A percentile compares a stretch with the other conserved stretches of the same genome.
Conservation (phyloP, 352 stramenopile species). For the Phytophthora kernoviae region DNA sequence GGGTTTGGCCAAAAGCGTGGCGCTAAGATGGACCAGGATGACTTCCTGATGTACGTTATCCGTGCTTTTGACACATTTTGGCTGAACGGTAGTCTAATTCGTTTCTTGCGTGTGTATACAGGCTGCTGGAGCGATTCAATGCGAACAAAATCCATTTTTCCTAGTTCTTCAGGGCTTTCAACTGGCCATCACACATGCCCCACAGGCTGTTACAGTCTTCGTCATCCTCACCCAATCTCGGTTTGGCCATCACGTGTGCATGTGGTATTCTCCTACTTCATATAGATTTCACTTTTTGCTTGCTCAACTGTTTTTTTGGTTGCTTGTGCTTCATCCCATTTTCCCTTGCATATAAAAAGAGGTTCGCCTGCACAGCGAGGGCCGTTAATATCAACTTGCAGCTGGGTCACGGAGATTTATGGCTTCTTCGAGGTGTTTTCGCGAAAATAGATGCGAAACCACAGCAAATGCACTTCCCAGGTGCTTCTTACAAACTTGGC, state of each 20-base stretch:
- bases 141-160: slow-evolving; percentile 97
- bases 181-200: background rate
- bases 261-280: slow-evolving; percentile 20
- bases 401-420: slow-evolving; percentile 6
- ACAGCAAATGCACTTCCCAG: slow-evolving; percentile 19
- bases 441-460: slow-evolving; percentile 43
- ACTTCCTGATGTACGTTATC: slow-evolving; percentile 93
- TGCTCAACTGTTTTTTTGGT: slow-evolving; percentile 12
- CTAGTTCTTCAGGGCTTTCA: slow-evolving; percentile 34
- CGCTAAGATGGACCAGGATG: slow-evolving; percentile 97
- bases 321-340: slow-evolving; percentile 17
- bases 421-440: background rate
- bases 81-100: background rate
- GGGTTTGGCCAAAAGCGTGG: slow-evolving; percentile 89
- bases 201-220: slow-evolving; percentile 2
- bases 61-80: background rate
- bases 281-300: slow-evolving; percentile 35
- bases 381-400: slow-evolving; percentile 8
- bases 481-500: background rate
- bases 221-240: too few species aligned
- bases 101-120: slow-evolving; percentile 25
- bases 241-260: slow-evolving; percentile 13
- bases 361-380: background rate
- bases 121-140: slow-evolving; percentile 96
- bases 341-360: slow-evolving; percentile 10